These are phyloP conservation scores for Mycena leptocephala DNA, from an alignment of 768 basidiomycete genomes.

Conservation along the genomic window DNA sequence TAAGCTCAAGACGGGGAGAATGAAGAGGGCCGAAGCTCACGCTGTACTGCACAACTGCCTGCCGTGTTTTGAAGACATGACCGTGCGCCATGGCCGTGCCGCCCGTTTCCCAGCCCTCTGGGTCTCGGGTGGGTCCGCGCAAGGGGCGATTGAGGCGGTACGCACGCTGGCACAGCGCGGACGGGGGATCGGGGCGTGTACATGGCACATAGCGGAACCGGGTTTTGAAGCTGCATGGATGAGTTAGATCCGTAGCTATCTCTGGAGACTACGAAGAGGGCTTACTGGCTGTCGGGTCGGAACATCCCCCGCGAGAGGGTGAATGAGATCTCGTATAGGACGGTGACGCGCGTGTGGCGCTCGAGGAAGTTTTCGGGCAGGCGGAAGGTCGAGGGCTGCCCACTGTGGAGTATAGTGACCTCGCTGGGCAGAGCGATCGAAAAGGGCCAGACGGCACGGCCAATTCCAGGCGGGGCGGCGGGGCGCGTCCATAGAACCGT, in stretches of 20 bases:
- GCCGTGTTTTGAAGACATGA: conserved; percentile 2
- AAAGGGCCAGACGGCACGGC: too few species aligned
- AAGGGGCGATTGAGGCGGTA: not conserved
- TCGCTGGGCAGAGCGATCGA: too few species aligned
- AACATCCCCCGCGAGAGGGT: not conserved
- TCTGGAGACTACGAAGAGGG: too few species aligned
- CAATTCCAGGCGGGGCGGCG: too few species aligned
- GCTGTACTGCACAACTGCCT: conserved; percentile 2
- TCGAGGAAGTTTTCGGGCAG: conserved; percentile 19
- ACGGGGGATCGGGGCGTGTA: not conserved
- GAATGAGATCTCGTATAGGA: conserved; percentile 16
- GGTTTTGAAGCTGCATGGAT: conserved; percentile 9
- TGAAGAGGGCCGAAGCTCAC: not conserved
- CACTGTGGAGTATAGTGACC: too few species aligned
- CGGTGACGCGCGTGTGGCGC: conserved; percentile 5
- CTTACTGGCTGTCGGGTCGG: not conserved
- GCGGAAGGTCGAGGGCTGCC: too few species aligned
- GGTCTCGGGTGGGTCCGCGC: not conserved
- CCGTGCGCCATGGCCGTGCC: not conserved
- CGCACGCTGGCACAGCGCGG: conserved; percentile 1
- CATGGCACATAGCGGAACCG: conserved; percentile 16
- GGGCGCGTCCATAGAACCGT: too few species aligned
- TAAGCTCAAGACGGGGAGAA: not conserved
- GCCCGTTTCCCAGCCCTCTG: not conserved
- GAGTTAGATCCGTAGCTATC: too few species aligned